Conservation (phyloP, 306 rosid genomes). For the Geum urbanum region DNA sequence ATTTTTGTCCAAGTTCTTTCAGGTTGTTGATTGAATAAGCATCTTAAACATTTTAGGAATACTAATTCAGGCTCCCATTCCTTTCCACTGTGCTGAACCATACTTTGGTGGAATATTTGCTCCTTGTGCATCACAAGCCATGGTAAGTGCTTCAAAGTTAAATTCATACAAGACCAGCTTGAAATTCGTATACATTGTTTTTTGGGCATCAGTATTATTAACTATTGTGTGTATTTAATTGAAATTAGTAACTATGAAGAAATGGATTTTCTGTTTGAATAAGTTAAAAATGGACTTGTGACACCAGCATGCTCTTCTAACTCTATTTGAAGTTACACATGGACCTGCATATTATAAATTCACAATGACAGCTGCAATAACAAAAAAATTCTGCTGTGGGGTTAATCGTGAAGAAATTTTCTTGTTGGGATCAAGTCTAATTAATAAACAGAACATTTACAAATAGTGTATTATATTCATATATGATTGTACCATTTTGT, state of each 20-base stretch:
- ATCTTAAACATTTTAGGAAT: constrained; percentile 22
- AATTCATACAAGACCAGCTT: neutral
- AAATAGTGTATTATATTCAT: constrained; percentile 5
- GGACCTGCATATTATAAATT: neutral
- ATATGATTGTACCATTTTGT: constrained; percentile 17
- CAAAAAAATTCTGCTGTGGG: constrained; percentile 4
- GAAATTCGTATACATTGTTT: neutral
- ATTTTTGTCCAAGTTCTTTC: constrained; percentile 11
- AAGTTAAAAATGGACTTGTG: neutral
- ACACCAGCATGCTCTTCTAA: neutral
- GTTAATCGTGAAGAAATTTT: constrained; percentile 7
- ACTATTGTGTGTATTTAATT: neutral
- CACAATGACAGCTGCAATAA: neutral
- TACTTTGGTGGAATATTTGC: constrained; percentile 35
- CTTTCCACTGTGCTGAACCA: constrained; percentile 43
- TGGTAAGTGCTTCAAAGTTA: constrained; percentile 30
- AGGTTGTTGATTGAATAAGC: constrained; percentile 11
- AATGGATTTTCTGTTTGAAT: neutral
- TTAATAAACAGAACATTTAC: neutral
- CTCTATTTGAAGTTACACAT: neutral
- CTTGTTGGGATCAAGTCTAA: constrained; percentile 14
- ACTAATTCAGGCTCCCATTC: constrained; percentile 48
- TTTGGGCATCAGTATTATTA: neutral
- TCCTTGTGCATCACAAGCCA: constrained; percentile 41
- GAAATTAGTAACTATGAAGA: constrained; percentile 4